A percentile compares a stretch with the other conserved stretches of the same genome.
These are phyloP conservation scores for Globisporangium takayamanum DNA, from an alignment of 352 stramenopile species.

Conservation along the genomic window DNA sequence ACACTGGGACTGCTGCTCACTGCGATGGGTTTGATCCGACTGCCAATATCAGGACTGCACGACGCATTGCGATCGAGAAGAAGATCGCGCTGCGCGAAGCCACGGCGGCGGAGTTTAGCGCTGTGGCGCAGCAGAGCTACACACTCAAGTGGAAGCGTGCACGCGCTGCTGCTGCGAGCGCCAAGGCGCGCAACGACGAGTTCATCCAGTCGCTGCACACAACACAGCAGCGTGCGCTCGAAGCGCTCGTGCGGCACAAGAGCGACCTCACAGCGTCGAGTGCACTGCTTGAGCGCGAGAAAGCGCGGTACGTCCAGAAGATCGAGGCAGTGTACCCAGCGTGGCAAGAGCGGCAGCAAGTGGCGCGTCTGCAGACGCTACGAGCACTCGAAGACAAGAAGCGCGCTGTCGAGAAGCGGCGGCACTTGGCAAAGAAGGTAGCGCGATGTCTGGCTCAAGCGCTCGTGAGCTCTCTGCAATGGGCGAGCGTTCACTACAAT, in stretches of 20 bases:
- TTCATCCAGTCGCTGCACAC: slow-evolving; percentile 46
- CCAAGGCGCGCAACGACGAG: slow-evolving; percentile 60
- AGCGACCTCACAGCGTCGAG: slow-evolving; percentile 36
- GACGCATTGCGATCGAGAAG: slow-evolving; percentile 62
- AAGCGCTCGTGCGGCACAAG: slow-evolving; percentile 30
- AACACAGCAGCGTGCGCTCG: slow-evolving; percentile 44
- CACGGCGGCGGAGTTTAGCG: slow-evolving; percentile 71
- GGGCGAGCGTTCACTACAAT: not conserved
- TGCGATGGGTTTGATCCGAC: slow-evolving; percentile 1
- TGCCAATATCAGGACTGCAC: slow-evolving; percentile 28
- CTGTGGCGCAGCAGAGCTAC: slow-evolving; percentile 52
- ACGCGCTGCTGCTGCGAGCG: slow-evolving; percentile 27
- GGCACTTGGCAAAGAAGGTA: slow-evolving; percentile 72
- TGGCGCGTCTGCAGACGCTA: slow-evolving; percentile 44
- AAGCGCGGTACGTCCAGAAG: slow-evolving; percentile 46
- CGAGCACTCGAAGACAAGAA: slow-evolving; percentile 70
- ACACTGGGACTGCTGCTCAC: not conserved
- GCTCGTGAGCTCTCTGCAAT: not conserved
- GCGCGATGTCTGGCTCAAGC: too few relatives aligned
- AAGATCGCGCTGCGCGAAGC: slow-evolving; percentile 60
- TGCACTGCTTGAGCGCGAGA: slow-evolving; percentile 50
- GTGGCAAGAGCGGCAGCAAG: slow-evolving; percentile 66
- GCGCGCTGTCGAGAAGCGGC: slow-evolving; percentile 50
- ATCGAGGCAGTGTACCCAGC: slow-evolving; percentile 64
- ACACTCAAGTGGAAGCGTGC: slow-evolving; percentile 59